These are phyloP conservation scores for Coniochaeta sp. DNA, from an alignment of 2,329 filamentous ascomycete species.

Conservation along the genomic window DNA sequence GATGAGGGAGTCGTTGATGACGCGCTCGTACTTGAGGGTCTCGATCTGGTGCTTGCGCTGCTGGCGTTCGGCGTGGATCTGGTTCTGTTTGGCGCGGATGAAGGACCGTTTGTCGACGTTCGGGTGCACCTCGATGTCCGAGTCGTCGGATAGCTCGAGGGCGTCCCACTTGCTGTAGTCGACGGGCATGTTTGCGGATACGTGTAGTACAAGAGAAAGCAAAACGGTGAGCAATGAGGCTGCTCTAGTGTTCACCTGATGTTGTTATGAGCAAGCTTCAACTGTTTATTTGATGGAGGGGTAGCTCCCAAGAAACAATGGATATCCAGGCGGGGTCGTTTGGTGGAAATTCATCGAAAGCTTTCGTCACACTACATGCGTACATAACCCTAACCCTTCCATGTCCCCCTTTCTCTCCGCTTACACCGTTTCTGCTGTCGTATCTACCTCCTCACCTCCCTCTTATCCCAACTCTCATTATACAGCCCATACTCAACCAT, in stretches of 20 bases:
- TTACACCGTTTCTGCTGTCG: too few species aligned
- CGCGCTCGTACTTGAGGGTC: slow-evolving; percentile 84
- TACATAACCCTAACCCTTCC: neutral
- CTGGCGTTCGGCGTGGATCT: slow-evolving; percentile 87
- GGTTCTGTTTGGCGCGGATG: slow-evolving; percentile 94
- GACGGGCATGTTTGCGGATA: slow-evolving; percentile 28
- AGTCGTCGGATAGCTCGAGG: slow-evolving; percentile 95
- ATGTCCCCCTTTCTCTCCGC: neutral
- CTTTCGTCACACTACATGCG: neutral
- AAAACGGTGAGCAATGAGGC: too few species aligned
- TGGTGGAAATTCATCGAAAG: slow-evolving; percentile 2
- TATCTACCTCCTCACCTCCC: slow-evolving; percentile 6
- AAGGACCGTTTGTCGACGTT: slow-evolving; percentile 99
- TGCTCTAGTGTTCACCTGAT: too few species aligned
- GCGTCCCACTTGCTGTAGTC: slow-evolving; percentile 70
- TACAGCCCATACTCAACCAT: slow-evolving; percentile 14
- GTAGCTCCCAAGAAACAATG: neutral
- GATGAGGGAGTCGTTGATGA: slow-evolving; percentile 87
- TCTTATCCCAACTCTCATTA: slow-evolving; percentile 11
- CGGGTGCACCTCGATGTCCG: slow-evolving; percentile 94
- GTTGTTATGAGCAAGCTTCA: neutral
- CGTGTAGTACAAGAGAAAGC: too few species aligned
- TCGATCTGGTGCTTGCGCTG: slow-evolving; percentile 85
- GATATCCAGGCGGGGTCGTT: neutral
- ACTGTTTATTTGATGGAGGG: neutral